Evolutionary conservation across 768 basidiomycete genomes (phyloP).

Genomic region (Mycena epipterygia): DNA sequence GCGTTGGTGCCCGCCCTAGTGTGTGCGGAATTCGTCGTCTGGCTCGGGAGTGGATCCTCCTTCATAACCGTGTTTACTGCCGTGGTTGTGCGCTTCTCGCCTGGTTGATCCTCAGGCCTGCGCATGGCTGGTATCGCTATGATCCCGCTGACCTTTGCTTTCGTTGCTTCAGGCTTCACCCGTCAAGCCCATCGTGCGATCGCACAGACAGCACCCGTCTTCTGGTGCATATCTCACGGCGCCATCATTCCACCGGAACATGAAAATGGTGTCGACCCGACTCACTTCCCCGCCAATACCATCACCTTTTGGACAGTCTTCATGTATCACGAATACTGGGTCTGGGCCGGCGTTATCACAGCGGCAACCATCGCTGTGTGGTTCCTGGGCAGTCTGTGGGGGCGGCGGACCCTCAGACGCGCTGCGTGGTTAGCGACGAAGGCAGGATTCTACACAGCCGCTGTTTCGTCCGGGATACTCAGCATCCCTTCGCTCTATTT

Average conservation of each 20-base stretch:
- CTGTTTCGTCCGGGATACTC: not conserved
- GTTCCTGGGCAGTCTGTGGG: not conserved
- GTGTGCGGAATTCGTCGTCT: not conserved
- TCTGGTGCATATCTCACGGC: not conserved
- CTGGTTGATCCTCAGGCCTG: not conserved
- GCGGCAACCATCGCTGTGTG: not conserved
- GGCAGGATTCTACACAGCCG: not conserved
- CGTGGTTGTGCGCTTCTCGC: not conserved
- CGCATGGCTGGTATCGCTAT: not conserved
- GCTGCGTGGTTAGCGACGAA: not conserved
- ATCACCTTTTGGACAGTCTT: not conserved
- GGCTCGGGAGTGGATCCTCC: constrained; percentile 1
- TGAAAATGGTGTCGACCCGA: not conserved
- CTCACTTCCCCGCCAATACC: not conserved
- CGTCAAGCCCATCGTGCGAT: not conserved
- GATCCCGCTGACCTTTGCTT: not conserved
- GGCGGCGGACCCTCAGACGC: not conserved
- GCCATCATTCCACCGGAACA: not conserved
- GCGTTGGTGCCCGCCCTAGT: not conserved
- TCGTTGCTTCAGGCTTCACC: not conserved
- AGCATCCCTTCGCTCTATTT: not conserved
- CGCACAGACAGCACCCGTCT: no score
- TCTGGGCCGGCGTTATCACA: not conserved
- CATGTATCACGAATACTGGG: not conserved
- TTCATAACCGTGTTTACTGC: not conserved